A percentile compares a stretch with the other conserved stretches of the same genome.
Conservation (phyloP, 2,329 filamentous ascomycete species). For the Aspergillus sp. region DNA sequence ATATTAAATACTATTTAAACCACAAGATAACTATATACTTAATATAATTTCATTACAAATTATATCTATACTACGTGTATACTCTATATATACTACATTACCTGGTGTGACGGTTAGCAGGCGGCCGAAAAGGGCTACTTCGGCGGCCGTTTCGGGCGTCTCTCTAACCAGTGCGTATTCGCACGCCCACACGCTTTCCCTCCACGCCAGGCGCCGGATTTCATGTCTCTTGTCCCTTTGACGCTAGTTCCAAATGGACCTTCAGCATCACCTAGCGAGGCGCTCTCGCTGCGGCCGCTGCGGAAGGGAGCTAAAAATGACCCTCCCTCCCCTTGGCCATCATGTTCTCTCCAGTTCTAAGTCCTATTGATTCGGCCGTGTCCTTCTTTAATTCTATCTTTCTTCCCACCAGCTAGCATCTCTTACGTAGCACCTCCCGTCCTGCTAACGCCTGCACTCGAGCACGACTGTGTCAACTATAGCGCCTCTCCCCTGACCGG, state of each 20-base stretch:
- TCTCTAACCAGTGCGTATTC: not conserved
- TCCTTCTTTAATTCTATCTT: not conserved
- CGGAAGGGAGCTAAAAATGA: not conserved
- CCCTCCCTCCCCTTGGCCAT: not conserved
- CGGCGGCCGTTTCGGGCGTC: not conserved
- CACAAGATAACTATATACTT: too few relatives aligned
- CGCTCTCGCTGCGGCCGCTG: too few relatives aligned
- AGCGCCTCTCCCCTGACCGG: slow-evolving; percentile 1
- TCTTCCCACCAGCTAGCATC: not conserved
- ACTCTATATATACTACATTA: too few relatives aligned
- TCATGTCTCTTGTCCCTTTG: not conserved
- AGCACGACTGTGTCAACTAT: not conserved
- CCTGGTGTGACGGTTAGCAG: slow-evolving; percentile 1
- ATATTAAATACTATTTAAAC: too few relatives aligned
- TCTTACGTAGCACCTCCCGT: not conserved
- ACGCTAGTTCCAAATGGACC: not conserved
- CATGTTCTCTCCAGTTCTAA: slow-evolving; percentile 1
- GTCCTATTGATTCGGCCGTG: not conserved
- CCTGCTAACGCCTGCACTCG: not conserved
- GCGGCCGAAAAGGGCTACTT: slow-evolving; percentile 2
- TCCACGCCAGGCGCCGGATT: too few relatives aligned
- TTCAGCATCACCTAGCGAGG: slow-evolving; percentile 1
- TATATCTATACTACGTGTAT: too few relatives aligned
- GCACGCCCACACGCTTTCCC: too few relatives aligned
- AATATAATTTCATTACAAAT: too few relatives aligned